phyloP scores from a whole-genome alignment of 1,284 basidiomycete species.

The Rhodotorula sp. region DNA sequence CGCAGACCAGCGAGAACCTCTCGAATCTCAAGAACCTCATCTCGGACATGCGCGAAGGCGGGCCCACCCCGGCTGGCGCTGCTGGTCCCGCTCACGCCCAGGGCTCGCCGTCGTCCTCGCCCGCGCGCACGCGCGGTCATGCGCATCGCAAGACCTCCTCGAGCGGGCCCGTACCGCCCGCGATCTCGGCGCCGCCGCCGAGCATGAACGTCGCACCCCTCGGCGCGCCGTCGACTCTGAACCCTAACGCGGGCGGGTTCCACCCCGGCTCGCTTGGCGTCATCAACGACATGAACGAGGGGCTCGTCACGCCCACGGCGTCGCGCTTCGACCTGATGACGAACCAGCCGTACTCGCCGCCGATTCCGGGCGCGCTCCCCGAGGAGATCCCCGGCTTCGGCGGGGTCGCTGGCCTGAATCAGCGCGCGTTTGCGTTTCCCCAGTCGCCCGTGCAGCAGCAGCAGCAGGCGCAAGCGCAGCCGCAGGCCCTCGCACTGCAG shows the following conservation, averaged over 20 bases:
- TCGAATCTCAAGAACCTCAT: slow-evolving; percentile 33
- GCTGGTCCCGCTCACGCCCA: background rate
- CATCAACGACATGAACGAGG: slow-evolving; percentile 47
- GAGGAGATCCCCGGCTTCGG: background rate
- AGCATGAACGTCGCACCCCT: background rate
- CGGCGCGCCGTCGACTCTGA: slow-evolving; percentile 33
- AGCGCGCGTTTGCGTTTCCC: slow-evolving; percentile 18
- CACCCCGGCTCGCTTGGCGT: slow-evolving; percentile 46
- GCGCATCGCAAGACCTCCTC: slow-evolving; percentile 29
- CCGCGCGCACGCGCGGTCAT: background rate
- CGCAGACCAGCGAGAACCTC: slow-evolving; percentile 8
- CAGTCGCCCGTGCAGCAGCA: slow-evolving; percentile 55
- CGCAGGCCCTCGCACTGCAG: slow-evolving; percentile 16
- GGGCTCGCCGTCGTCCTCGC: slow-evolving; percentile 6
- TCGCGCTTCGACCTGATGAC: slow-evolving; percentile 45
- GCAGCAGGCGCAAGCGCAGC: background rate
- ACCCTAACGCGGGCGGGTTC: slow-evolving; percentile 49
- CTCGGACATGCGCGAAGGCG: slow-evolving; percentile 14
- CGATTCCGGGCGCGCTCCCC: slow-evolving; percentile 8
- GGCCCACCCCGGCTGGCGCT: background rate
- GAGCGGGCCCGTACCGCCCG: background rate
- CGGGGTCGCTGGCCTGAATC: background rate
- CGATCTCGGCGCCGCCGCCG: slow-evolving; percentile 14
- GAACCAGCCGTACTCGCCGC: slow-evolving; percentile 36
- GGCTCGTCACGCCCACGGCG: slow-evolving; percentile 47